A percentile compares a stretch with the other conserved stretches of the same genome.
phyloP scores from a whole-genome alignment of 345 rosid genomes.

The Schrenkiella parvula region DNA sequence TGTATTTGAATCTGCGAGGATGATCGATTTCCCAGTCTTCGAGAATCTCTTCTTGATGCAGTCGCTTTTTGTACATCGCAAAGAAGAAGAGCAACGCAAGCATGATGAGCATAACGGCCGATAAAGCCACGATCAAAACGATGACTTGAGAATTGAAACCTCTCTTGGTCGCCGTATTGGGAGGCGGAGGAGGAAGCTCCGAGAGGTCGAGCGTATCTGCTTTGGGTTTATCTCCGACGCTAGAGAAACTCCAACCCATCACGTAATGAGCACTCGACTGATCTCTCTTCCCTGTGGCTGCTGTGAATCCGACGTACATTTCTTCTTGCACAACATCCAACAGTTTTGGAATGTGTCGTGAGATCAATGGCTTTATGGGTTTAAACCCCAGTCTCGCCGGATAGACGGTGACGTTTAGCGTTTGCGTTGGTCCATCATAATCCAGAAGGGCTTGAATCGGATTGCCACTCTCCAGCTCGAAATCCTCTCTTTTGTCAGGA shows the following conservation, averaged over 20 bases:
- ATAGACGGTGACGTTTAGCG: constrained; percentile 36
- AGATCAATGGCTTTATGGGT: constrained; percentile 38
- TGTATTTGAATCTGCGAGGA: constrained; percentile 55
- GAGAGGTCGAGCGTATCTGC: constrained; percentile 24
- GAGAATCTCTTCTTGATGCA: constrained; percentile 40
- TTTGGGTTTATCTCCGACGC: background rate
- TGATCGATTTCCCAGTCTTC: constrained; percentile 66
- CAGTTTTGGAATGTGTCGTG: constrained; percentile 1
- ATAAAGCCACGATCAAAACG: constrained; percentile 39
- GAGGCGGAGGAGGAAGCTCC: constrained; percentile 31
- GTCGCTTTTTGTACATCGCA: constrained; percentile 29
- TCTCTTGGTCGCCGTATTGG: constrained; percentile 3
- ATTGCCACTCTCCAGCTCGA: constrained; percentile 35
- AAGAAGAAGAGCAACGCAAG: constrained; percentile 28
- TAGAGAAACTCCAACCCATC: background rate
- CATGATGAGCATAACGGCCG: constrained; percentile 23
- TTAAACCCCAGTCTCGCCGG: constrained; percentile 25
- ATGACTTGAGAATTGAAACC: constrained; percentile 19
- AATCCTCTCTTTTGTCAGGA: constrained; percentile 7
- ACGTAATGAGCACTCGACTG: constrained; percentile 31
- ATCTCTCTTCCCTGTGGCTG: constrained; percentile 39
- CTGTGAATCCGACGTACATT: constrained; percentile 57
- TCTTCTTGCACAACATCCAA: constrained; percentile 4
- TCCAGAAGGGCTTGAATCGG: constrained; percentile 47
- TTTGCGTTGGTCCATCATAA: constrained; percentile 30